Conservation (phyloP, 805 yeast genomes). For the Sugiyamaella smithiae region DNA sequence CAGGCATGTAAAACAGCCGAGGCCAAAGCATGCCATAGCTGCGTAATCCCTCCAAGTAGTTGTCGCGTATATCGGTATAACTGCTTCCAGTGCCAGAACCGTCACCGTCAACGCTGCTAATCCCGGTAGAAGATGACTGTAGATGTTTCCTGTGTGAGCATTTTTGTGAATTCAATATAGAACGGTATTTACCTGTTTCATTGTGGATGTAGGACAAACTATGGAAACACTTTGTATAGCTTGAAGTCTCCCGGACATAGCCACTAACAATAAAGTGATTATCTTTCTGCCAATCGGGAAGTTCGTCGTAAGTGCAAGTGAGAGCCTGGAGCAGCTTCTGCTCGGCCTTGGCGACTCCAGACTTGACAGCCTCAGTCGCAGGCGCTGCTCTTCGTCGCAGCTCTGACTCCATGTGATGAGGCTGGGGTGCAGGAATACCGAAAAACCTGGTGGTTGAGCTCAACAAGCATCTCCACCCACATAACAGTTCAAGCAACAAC, state of each 20-base stretch:
- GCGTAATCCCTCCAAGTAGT: slow-evolving; percentile 44
- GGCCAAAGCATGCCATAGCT: slow-evolving; percentile 51
- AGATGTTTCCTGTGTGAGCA: slow-evolving; percentile 48
- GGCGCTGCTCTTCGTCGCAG: too few relatives aligned
- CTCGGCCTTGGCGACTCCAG: neutral
- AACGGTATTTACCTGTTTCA: slow-evolving; percentile 53
- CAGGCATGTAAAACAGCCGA: slow-evolving; percentile 59
- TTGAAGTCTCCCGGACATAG: slow-evolving; percentile 56
- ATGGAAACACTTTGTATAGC: slow-evolving; percentile 44
- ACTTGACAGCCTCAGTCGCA: slow-evolving; percentile 2
- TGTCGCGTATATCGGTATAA: slow-evolving; percentile 28
- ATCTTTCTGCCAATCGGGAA: slow-evolving; percentile 73
- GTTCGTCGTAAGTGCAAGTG: slow-evolving; percentile 45
- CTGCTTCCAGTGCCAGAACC: slow-evolving; percentile 17
- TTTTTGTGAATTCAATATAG: neutral
- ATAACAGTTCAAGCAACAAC: too few relatives aligned
- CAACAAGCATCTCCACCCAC: too few relatives aligned
- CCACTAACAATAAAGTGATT: slow-evolving; percentile 65
- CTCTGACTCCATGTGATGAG: too few relatives aligned
- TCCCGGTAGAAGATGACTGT: slow-evolving; percentile 53
- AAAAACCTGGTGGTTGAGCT: too few relatives aligned
- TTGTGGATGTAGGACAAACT: slow-evolving; percentile 60
- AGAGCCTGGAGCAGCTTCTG: slow-evolving; percentile 4
- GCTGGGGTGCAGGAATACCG: too few relatives aligned
- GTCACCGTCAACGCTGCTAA: slow-evolving; percentile 22